Evolutionary conservation across 805 yeast species (phyloP), one percentile per base, ranked within the genome.

Genomic region (Candida loeiensis): DNA sequence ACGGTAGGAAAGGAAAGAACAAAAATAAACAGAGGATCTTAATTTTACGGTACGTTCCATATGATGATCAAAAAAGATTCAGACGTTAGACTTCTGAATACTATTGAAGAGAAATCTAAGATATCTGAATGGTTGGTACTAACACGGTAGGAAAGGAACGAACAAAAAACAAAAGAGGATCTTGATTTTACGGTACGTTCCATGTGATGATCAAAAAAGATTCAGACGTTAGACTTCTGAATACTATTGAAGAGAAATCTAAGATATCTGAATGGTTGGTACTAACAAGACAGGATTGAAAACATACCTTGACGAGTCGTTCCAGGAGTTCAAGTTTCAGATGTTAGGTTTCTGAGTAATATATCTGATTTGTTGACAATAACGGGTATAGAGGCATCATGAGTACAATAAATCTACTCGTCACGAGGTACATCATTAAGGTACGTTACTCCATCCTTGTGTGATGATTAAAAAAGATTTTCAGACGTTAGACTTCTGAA

Each of bases 151-250:
- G n/a, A 7, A 21, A 21, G 8, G 6, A 21, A 21, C 6, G 9
- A 21, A 21, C 6, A 21, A 11, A 21, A 21, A 6, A n/a, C n/a
- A 21, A 6, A 21, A 21, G 24, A 21, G 24, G 24, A 9, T 6
- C 8, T 6, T 9, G 24, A 21, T 6, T 9, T 6, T 26, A 32
- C 19, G 27, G 31, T 27, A 27, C 31, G 31, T 27, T 13, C 31
- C 31, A n/a, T 14, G 48, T 63, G 69, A 64, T 64, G 71, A 61
- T 48, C 40, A 29, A 47, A 58, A 51, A 51, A 58, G 60, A 56
- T 53, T 54, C 43, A 58, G 68, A 61, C 69, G 69, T 64, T 65
- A 64, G 71, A 65, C 70, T 65, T 58, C 71, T 63, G 53, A 64
- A 37, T 32, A 27, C 28, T 40, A 28, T 51, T 63, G 68, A 58